phyloP scores from a whole-genome alignment of 805 yeast species.

The Myxozyma kluyveri region DNA sequence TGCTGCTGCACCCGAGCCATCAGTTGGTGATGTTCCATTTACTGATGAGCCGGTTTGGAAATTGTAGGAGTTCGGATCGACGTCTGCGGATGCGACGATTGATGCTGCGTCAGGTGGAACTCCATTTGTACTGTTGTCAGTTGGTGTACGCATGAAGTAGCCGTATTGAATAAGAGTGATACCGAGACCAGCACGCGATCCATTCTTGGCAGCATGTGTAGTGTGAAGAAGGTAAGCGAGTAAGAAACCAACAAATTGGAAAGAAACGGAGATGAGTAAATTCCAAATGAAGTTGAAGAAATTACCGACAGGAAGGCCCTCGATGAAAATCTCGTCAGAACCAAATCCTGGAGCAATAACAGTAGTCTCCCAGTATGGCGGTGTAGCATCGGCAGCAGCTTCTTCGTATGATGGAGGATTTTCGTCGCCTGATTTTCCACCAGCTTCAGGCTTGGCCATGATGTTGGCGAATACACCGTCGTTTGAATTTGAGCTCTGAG shows the following conservation, averaged over 20 bases:
- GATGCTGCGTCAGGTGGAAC: constrained; percentile 44
- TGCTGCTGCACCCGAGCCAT: constrained; percentile 14
- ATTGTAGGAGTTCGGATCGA: constrained; percentile 58
- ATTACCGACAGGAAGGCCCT: constrained; percentile 94
- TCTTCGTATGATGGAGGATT: constrained; percentile 66
- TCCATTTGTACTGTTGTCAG: constrained; percentile 5
- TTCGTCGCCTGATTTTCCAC: constrained; percentile 31
- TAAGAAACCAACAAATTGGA: constrained; percentile 90
- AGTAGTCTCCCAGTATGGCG: constrained; percentile 95
- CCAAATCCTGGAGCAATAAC: constrained; percentile 69
- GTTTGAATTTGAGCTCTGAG: constrained; percentile 32
- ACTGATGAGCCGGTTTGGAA: constrained; percentile 31
- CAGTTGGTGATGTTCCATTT: constrained; percentile 27
- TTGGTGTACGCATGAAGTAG: constrained; percentile 42
- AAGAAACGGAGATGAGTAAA: constrained; percentile 79
- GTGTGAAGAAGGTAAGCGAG: constrained; percentile 89
- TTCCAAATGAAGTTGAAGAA: constrained; percentile 89
- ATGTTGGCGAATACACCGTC: constrained; percentile 95
- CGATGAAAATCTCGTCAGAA: constrained; percentile 87
- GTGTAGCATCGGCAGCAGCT: constrained; percentile 89
- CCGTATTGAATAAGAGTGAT: constrained; percentile 75
- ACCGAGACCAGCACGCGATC: constrained; percentile 90
- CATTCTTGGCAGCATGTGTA: constrained; percentile 95
- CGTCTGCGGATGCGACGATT: constrained; percentile 32
- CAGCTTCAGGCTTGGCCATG: constrained; percentile 79